Percentiles rank a stretch among this genome's conserved stretches.
phyloP scores from a whole-genome alignment of 2,329 filamentous ascomycete species.

The Neocucurbitaria cava region DNA sequence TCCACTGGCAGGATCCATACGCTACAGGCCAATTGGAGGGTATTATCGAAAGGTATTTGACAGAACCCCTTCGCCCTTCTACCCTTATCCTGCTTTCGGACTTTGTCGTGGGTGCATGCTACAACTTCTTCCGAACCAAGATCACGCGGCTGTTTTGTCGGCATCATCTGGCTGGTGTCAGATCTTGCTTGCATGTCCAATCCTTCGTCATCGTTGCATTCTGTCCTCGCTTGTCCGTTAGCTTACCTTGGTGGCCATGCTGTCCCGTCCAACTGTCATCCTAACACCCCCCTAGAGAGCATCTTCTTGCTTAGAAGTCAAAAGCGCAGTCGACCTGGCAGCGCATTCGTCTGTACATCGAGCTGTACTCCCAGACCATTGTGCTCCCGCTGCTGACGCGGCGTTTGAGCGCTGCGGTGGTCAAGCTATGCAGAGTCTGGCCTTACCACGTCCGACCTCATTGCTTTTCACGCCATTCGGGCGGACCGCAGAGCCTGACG shows the following conservation, averaged over 20 bases:
- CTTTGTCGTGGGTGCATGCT: background rate
- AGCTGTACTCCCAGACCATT: conserved; percentile 32
- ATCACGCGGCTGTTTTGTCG: conserved; percentile 21
- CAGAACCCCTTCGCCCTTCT: conserved; percentile 20
- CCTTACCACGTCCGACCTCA: conserved; percentile 47
- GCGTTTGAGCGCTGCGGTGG: conserved; percentile 45
- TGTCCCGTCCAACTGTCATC: conserved; percentile 34
- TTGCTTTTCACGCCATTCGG: conserved; percentile 46
- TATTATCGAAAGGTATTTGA: conserved; percentile 37
- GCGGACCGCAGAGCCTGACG: conserved; percentile 46
- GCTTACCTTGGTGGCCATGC: conserved; percentile 44
- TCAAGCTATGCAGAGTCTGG: conserved; percentile 53
- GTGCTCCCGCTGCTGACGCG: conserved; percentile 44
- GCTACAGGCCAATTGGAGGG: conserved; percentile 1
- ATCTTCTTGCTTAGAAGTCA: conserved; percentile 24
- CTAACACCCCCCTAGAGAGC: conserved; percentile 27
- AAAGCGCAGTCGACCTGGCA: conserved; percentile 19
- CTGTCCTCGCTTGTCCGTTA: conserved; percentile 31
- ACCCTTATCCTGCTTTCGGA: conserved; percentile 3
- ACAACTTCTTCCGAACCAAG: conserved; percentile 1
- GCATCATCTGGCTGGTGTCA: conserved; percentile 16
- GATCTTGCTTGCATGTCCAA: conserved; percentile 4
- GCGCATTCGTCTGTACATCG: conserved; percentile 24
- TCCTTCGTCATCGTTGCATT: conserved; percentile 21
- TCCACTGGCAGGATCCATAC: background rate